Evolutionary conservation across 352 stramenopile species (phyloP).

Genomic region (Phytophthora rubi): DNA sequence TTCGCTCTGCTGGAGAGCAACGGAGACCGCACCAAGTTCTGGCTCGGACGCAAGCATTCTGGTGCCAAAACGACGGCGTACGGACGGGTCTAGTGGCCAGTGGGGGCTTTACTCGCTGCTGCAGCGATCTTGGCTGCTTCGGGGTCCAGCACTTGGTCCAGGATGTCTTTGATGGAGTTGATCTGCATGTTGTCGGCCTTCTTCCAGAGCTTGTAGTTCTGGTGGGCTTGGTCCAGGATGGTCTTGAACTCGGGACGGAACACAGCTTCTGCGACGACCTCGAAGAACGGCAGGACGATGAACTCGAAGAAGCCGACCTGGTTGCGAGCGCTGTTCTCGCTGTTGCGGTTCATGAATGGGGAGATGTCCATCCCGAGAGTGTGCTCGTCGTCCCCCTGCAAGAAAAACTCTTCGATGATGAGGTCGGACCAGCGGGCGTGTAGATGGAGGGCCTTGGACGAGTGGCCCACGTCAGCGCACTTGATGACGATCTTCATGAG

Average conservation of each 20-base stretch:
- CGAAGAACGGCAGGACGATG: conserved; percentile 85
- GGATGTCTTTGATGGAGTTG: conserved; percentile 87
- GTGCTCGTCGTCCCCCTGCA: conserved; percentile 94
- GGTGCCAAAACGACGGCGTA: conserved; percentile 20
- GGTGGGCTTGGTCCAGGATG: conserved; percentile 81
- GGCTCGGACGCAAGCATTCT: conserved; percentile 50
- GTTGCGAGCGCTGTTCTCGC: conserved; percentile 87
- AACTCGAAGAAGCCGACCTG: conserved; percentile 89
- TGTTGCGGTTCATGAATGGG: conserved; percentile 93
- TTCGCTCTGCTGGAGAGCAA: conserved; percentile 77
- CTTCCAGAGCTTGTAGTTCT: conserved; percentile 88
- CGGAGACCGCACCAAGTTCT: conserved; percentile 70
- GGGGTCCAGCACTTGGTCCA: conserved; percentile 75
- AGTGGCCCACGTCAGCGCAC: conserved; percentile 93
- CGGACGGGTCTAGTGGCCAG: conserved; percentile 22
- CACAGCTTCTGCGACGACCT: conserved; percentile 78
- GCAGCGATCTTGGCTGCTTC: conserved; percentile 33
- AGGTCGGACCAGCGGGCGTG: conserved; percentile 91
- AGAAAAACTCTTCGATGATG: conserved; percentile 95
- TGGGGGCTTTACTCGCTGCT: conserved; percentile 8
- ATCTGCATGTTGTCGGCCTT: conserved; percentile 80
- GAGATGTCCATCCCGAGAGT: conserved; percentile 87
- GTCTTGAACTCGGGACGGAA: conserved; percentile 81
- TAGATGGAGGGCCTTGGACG: conserved; percentile 82
- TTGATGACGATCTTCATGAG: conserved; percentile 91